Base-by-base conservation (phyloP, 2,329 filamentous ascomycete species). In the Pseudogymnoascus sp. region DNA sequence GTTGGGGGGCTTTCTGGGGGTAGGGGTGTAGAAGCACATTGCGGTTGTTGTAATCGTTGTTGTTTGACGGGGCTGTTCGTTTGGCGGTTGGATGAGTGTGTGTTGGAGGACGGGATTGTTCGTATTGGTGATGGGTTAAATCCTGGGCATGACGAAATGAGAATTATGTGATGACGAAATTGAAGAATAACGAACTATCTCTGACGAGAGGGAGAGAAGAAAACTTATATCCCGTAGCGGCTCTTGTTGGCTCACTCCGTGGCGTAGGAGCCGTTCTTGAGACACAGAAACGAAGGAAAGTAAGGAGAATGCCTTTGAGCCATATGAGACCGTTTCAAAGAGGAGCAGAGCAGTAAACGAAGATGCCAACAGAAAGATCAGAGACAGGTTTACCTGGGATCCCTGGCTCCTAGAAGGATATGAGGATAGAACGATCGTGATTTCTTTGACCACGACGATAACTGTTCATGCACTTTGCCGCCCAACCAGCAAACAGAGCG, bases 391-490 rank as follows among this genome's bases (percentile, higher is more conserved):
- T 56, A 56, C 49, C 28, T 56, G 28, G 46, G 9, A 14, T 9
- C 11, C 2, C 28, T 56, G 28, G 49, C 49, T 36, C n/a, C 28
- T 18, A 36, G 49, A 56, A 34, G 9, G 9, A 36, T 34, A 21
- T 56, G 49, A 56, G 8, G 28, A 34, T 56, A 1, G 28, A 34
- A 21, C 7, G 7, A 34, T 21, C n/a, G 7, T 34, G 9, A 16
- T 56, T 56, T 18, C 49, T 56, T 56, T 56, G 49, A 53, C 28
- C 28, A 7, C 3, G 28, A 12, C 6, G 28, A 56, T 56, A 2
- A 16, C n/a, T 56, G 49, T 56, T 56, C 49, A 56, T 56, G 49
- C 49, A 56, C 49, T 21, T 36, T 56, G 28, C 49, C 49, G 49
- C 9, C 3, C 49, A 21, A 11, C 5, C 9, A 36, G n/a, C 49